phyloP scores from a whole-genome alignment of 257 asterid genomes.

The Verbena officinalis region DNA sequence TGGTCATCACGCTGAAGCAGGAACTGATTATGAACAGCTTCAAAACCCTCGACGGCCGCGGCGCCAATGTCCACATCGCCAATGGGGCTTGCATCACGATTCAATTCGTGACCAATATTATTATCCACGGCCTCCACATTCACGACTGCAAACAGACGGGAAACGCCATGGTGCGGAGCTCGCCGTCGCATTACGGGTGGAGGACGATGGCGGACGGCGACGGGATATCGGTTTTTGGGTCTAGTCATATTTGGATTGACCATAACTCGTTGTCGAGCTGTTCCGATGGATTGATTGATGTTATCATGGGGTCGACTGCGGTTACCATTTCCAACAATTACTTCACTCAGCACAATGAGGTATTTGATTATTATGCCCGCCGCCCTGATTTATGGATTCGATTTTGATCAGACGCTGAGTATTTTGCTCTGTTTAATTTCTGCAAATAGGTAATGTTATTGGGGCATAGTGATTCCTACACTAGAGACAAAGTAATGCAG shows the following conservation, averaged over 20 bases:
- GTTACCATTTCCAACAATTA: slow-evolving; percentile 54
- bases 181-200: slow-evolving; percentile 46
- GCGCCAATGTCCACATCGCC: slow-evolving; percentile 53
- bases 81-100: slow-evolving; percentile 49
- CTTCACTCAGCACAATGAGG: slow-evolving; percentile 56
- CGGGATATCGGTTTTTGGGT: slow-evolving; percentile 46
- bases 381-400: not conserved
- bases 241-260: slow-evolving; percentile 53
- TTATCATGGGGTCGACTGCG: slow-evolving; percentile 55
- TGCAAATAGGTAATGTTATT: slow-evolving; percentile 44
- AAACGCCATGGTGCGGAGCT: slow-evolving; percentile 50
- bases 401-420: not conserved
- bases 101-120: slow-evolving; percentile 43
- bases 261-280: slow-evolving; percentile 53
- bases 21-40: slow-evolving; percentile 55
- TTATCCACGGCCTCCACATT: slow-evolving; percentile 51
- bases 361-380: not conserved
- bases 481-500: slow-evolving; percentile 48
- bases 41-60: slow-evolving; percentile 59
- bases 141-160: slow-evolving; percentile 56
- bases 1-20: slow-evolving; percentile 49
- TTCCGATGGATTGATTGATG: slow-evolving; percentile 52
- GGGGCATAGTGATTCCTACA: slow-evolving; percentile 50
- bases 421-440: not conserved
- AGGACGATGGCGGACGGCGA: slow-evolving; percentile 52